These are phyloP conservation scores for Mrakia blollopis DNA, from an alignment of 768 basidiomycete species.

Conservation along the genomic window DNA sequence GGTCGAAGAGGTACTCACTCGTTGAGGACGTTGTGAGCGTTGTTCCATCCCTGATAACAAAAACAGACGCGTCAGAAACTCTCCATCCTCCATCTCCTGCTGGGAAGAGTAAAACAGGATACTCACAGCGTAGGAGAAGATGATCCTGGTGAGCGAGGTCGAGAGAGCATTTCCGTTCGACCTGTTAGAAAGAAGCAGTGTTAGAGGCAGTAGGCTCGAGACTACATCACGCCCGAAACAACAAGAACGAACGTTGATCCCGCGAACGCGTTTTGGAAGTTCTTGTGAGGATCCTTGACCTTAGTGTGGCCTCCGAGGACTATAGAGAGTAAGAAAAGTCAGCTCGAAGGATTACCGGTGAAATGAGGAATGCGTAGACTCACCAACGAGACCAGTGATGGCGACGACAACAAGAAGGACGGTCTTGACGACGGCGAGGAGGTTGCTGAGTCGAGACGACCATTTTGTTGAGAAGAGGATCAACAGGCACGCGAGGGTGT, in stretches of 20 bases:
- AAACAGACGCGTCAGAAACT: too few relatives aligned
- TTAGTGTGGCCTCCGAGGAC: slow-evolving; percentile 29
- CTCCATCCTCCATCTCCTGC: too few relatives aligned
- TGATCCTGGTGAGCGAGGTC: slow-evolving; percentile 31
- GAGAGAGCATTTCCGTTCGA: background rate
- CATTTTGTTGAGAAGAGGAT: slow-evolving; percentile 39
- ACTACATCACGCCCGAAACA: too few relatives aligned
- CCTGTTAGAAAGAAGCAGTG: too few relatives aligned
- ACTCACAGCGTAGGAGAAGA: slow-evolving; percentile 51
- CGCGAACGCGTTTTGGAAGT: slow-evolving; percentile 42
- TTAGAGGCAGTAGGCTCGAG: too few relatives aligned
- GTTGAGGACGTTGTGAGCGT: slow-evolving; percentile 68
- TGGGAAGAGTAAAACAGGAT: too few relatives aligned
- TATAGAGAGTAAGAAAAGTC: too few relatives aligned
- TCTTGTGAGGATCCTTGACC: slow-evolving; percentile 40
- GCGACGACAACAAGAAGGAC: slow-evolving; percentile 33
- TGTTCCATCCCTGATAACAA: too few relatives aligned
- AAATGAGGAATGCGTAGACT: too few relatives aligned
- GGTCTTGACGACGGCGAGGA: slow-evolving; percentile 38
- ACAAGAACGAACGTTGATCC: slow-evolving; percentile 30
- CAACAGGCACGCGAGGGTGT: slow-evolving; percentile 35
- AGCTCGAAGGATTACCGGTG: too few relatives aligned
- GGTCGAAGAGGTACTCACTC: too few relatives aligned
- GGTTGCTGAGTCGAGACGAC: slow-evolving; percentile 39
- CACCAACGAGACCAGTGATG: slow-evolving; percentile 37